These are phyloP conservation scores for Tritrichomonas foetus DNA, from an alignment of 208 protist genomes.

Conservation along the genomic window DNA sequence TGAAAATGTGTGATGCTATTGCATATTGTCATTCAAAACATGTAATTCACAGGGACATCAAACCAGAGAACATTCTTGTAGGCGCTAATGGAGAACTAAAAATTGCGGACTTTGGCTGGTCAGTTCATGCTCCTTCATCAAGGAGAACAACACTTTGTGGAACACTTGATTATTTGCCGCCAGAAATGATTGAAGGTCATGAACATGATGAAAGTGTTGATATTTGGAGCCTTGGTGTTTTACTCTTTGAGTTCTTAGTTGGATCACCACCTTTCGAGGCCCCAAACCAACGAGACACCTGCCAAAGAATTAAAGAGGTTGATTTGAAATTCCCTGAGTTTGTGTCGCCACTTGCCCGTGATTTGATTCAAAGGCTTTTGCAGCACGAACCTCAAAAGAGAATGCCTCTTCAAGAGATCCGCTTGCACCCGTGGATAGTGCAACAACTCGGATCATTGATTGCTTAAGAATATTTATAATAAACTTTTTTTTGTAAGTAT, in stretches of 20 bases:
- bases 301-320: neutral
- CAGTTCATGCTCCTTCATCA: slow-evolving; percentile 84
- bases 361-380: slow-evolving; percentile 44
- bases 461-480: too few relatives aligned
- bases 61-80: slow-evolving; percentile 72
- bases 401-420: neutral
- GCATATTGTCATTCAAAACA: slow-evolving; percentile 88
- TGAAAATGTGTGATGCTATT: slow-evolving; percentile 78
- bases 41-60: slow-evolving; percentile 72
- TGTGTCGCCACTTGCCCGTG: slow-evolving; percentile 46
- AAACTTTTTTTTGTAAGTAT: too few relatives aligned
- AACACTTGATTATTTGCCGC: neutral
- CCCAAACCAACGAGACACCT: neutral
- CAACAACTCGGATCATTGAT: too few relatives aligned
- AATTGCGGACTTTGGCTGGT: slow-evolving; percentile 99
- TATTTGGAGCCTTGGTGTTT: neutral
- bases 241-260: neutral
- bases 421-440: slow-evolving; percentile 1
- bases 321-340: slow-evolving; percentile 49
- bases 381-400: slow-evolving; percentile 1
- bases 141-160: slow-evolving; percentile 45
- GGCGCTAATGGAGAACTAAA: slow-evolving; percentile 77
- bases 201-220: neutral
- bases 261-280: neutral
- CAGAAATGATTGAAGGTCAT: neutral